Evolutionary conservation across 1,284 basidiomycete genomes (phyloP), one percentile per base, ranked within the genome.

Genomic region (Flammula alnicola): DNA sequence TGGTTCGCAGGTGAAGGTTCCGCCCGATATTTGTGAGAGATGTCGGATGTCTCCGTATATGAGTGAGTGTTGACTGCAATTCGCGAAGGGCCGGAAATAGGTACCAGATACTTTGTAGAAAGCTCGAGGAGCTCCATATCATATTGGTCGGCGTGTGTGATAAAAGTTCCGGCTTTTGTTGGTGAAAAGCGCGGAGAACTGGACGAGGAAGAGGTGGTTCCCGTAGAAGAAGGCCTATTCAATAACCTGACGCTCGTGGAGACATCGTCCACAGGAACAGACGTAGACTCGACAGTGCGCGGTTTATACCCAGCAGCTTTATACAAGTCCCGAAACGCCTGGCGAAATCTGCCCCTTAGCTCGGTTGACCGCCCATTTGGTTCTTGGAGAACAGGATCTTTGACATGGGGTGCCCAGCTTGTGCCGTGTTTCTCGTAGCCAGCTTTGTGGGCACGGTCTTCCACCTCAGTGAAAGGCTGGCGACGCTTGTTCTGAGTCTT

Each of bases 401-500:
- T 91, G 55, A 91, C 89, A 60, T 95, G 95, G 41, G 86, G 81
- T 6, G 91, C 90, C 93, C 92, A 95, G 3, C 92, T 84, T 0
- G 93, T 92, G 49, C 92, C 92, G 62, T 93, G 88, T 65, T 84
- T 86, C 64, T 91, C 86, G 69, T 93, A 95, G n/a, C 92, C 92
- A 16, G 85, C 86, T 63, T 88, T 87, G 44, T 95, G 78, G 0
- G 92, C 92, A 35, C 83, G 79, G 69, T 95, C 93, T 66, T 95
- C 93, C 50, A 91, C 91, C 51, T 86, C 79, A 0, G 91, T 92
- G 63, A 95, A 95, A 0, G 91, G 91, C 4, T 92, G 79, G 2
- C 93, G 83, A 63, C 91, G 90, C 70, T 92, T 93, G 58, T 79
- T 82, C 51, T 88, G 83, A 27, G 88, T 89, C 68, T 90, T 90